Base-by-base conservation (phyloP, 768 basidiomycete genomes). In the Exidia glandulosa region DNA sequence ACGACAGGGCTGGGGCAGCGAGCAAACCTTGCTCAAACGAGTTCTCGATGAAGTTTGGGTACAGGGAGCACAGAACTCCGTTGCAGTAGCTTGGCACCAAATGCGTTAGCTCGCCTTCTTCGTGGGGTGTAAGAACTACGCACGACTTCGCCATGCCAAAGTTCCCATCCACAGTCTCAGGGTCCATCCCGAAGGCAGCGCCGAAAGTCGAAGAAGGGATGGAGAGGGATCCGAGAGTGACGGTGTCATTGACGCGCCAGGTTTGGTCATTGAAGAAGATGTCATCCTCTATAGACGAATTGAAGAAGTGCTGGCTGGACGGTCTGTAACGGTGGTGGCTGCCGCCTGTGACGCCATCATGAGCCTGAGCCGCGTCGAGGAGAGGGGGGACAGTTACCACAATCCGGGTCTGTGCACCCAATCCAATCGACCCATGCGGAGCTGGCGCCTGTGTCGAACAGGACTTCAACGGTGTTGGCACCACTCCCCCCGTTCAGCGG, bases 21-120 rank as follows among this genome's bases (percentile, higher is more conserved):
- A 59, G 48, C 23, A 59, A 16, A 19, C 50, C 50, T 37, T 59
- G 59, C 16, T 52, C 32, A 25, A 33, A 59, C 2, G 41, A 29
- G 32, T 52, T 54, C 34, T 59, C 59, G 32, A 59, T 36, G 36
- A 59, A 59, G 34, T 59, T 59, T 9, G 59, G 59, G 33, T 59
- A 59, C 3, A 25, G 25, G 10, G 25, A 14, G 19, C 50, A 54
- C 9, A 54, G 19, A 13, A n/a, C 16, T 12, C 50, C 50, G 27
- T 27, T 31, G 48, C 41, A 33, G 12, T 45, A 33, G 31, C 59
- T 52, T n/a, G 36, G 59, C 10, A 25, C 12, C 50, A 54, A 9
- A 7, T 25, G 25, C 27, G 6, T 54, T 7, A 27, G n/a, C n/a
- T n/a, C n/a, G n/a, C n/a, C n/a, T n/a, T n/a, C n/a, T n/a, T n/a